Evolutionary conservation across 1,284 basidiomycete species (phyloP), one percentile per base, ranked within the genome.

Genomic region (Melampsora americana): DNA sequence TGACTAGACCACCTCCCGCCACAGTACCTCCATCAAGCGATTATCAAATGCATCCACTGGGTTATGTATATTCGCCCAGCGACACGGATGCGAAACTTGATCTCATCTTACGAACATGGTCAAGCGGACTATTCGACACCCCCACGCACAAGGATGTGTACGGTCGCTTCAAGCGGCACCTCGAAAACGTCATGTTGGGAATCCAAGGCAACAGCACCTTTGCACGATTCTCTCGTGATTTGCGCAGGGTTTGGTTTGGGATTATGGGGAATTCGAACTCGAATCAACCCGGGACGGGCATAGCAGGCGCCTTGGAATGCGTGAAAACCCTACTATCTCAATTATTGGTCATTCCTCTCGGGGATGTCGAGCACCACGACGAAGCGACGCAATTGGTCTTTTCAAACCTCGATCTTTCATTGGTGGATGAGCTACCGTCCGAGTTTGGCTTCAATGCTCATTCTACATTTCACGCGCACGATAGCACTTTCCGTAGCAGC

Each of bases 171-270:
- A 60, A 67, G 39, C 42, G 59, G 56, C 28, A 28, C n/a, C 59
- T 74, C 9, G 56, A 74, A 9, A 60, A 74, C 53, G 65, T 67
- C 23, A 46, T 32, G 9, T 35, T 53, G 9, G 72, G 72, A 20
- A 74, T 74, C 30, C 53, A 56, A 23, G 72, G 72, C 20, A 74
- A 74, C 42, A 74, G 72, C 42, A 74, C 72, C 1, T 74, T 74
- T 67, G 56, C 64, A 46, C 72, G 72, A n/a, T 74, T 74, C 39
- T 67, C 72, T 42, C 46, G 72, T 28, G 72, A 74, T 61, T 35
- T 74, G 28, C 23, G 53, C 28, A 64, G 72, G 59, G 65, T 74
- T 23, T 74, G 72, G 72, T 50, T 23, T n/a, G 72, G 72, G 23
- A 67, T 74, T 20, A 23, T 74, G 42, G 72, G 72, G n/a, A 26